Percentiles rank a stretch among this genome's conserved stretches.
phyloP scores from a whole-genome alignment of 2,329 filamentous ascomycete genomes.

The Diplodia mutila region DNA sequence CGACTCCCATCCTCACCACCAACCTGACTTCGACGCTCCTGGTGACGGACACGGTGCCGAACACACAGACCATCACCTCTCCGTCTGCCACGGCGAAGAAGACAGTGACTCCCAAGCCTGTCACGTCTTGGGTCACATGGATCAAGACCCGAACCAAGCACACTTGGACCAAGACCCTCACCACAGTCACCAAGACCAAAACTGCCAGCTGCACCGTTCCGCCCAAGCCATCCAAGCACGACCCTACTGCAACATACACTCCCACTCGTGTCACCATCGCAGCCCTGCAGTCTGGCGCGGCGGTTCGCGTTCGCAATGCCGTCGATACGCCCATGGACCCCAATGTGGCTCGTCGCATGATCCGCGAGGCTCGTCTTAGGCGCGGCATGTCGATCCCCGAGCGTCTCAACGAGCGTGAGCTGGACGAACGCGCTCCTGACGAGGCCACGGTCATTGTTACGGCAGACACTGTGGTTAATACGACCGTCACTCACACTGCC shows the following conservation, averaged over 20 bases:
- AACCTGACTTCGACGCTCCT: constrained; percentile 34
- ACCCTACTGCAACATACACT: constrained; percentile 42
- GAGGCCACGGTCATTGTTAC: constrained; percentile 41
- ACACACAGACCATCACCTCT: constrained; percentile 37
- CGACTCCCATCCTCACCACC: constrained; percentile 34
- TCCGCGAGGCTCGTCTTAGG: constrained; percentile 40
- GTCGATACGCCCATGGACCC: constrained; percentile 14
- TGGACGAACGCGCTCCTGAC: constrained; percentile 43
- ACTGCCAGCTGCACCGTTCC: constrained; percentile 45
- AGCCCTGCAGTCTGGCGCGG: neutral
- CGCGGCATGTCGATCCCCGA: constrained; percentile 33
- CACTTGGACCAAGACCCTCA: constrained; percentile 34
- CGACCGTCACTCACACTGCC: constrained; percentile 38
- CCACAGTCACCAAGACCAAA: constrained; percentile 40
- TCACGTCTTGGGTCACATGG: constrained; percentile 36
- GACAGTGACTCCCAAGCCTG: constrained; percentile 38
- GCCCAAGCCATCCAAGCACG: constrained; percentile 35
- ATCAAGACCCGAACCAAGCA: constrained; percentile 30
- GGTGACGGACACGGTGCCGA: constrained; percentile 34
- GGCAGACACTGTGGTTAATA: constrained; percentile 35
- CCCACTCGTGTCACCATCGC: constrained; percentile 41
- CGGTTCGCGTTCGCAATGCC: neutral
- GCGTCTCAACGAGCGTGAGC: constrained; percentile 28
- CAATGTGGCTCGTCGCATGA: constrained; percentile 38
- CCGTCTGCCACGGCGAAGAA: constrained; percentile 41